Evolutionary conservation across 805 yeast genomes (phyloP), one percentile per base, ranked within the genome.

Genomic region (Barnettozyma pratensis): DNA sequence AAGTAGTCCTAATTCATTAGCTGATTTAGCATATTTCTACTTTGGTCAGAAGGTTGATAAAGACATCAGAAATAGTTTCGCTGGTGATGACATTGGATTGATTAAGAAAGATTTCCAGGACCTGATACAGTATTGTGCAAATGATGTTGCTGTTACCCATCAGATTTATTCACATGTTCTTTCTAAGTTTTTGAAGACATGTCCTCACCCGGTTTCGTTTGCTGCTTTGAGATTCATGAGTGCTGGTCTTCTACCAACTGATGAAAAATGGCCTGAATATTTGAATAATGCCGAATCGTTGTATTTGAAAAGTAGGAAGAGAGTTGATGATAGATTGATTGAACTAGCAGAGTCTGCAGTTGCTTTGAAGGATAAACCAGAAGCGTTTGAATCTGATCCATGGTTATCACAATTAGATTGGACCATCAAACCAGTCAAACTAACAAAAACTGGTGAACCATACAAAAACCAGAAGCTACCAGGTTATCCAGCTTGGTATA

Each of bases 201-300:
- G 91, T 40, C 96, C 99, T 0, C 99, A 94, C 65, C 97, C 99
- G 0, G 96, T 92, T 2, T 87, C 96, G 12, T 85, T 91, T 69
- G 91, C 94, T 1, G 97, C 96, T 2, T 69, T 94, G 41, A 74
- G 85, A 54, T 83, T 80, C 48, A 70, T 94, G 59, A 82, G 90
- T 8, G 75, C 84, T 25, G 77, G 87, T 41, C 79, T 91, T 43
- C 67, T 95, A 38, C 96, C 99, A 1, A 84, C 96, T 0, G 79
- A 85, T 14, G 65, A 75, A 11, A 58, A 68, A 11, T 94, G 99
- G 99, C 72, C 80, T 11, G 62, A 74, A 3, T 94, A 89, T 59
- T 67, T 91, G n/a, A 65, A 73, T 6, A 72, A 67, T 3, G 80
- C 97, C 2, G 99, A 94, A 63, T 47, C 58, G 2, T 64, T 79